Evolutionary conservation across 2,329 filamentous ascomycete genomes (phyloP).

Genomic region (Monosporascus sp.): DNA sequence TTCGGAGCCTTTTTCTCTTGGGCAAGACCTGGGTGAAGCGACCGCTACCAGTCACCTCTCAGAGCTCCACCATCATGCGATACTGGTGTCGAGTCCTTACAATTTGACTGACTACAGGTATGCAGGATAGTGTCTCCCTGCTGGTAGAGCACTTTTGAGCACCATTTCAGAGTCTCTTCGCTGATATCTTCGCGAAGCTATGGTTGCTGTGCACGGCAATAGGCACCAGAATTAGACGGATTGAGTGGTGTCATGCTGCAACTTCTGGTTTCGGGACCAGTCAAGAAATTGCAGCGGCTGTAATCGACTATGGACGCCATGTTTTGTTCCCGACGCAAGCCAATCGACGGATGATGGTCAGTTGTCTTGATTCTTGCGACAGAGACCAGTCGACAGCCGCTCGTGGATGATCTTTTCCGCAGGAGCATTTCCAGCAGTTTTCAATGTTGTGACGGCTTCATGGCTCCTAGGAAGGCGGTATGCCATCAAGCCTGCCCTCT

Average conservation of each 20-base stretch:
- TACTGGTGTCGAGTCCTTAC: slow-evolving; percentile 6
- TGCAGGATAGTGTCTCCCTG: slow-evolving; percentile 2
- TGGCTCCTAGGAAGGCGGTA: neutral
- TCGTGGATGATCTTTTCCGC: neutral
- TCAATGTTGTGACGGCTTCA: neutral
- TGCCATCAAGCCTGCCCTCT: neutral
- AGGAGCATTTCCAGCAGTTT: neutral
- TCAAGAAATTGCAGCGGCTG: neutral
- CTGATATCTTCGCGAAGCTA: neutral
- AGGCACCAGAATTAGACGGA: neutral
- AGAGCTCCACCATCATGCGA: slow-evolving; percentile 8
- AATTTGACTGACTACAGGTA: slow-evolving; percentile 6
- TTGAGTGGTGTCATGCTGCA: neutral
- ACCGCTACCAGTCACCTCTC: slow-evolving; percentile 12
- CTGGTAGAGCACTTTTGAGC: neutral
- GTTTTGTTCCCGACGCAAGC: neutral
- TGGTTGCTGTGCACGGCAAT: neutral
- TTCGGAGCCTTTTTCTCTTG: slow-evolving; percentile 8
- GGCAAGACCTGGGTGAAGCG: slow-evolving; percentile 16
- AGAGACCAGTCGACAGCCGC: neutral
- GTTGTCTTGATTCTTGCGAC: neutral
- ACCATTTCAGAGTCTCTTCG: neutral
- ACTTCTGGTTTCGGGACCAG: neutral
- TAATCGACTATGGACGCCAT: neutral
- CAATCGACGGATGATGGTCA: neutral